Conservation (phyloP, 2,329 filamentous ascomycete genomes). For the Stylonectria norvegica region DNA sequence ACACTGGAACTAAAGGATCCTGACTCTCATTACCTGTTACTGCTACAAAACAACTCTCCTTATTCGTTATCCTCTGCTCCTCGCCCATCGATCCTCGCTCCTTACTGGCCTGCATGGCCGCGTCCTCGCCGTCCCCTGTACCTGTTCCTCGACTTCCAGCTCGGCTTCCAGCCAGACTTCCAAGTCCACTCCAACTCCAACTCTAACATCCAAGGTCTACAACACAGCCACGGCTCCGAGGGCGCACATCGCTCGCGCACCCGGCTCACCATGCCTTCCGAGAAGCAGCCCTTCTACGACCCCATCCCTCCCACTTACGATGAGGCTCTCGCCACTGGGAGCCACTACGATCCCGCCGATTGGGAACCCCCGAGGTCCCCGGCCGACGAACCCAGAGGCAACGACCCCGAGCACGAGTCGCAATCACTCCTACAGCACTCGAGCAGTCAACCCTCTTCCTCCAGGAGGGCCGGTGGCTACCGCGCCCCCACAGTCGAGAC, state of each 20-base stretch:
- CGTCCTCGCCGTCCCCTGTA: constrained; percentile 11
- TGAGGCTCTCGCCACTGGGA: constrained; percentile 37
- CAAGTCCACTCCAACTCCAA: constrained; percentile 4
- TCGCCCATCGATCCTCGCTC: constrained; percentile 1
- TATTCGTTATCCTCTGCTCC: too few relatives aligned
- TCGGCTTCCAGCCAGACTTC: constrained; percentile 2
- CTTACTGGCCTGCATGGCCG: constrained; percentile 18
- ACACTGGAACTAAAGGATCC: too few relatives aligned
- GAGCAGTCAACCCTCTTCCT: constrained; percentile 37
- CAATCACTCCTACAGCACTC: constrained; percentile 67
- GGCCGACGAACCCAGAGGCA: constrained; percentile 55
- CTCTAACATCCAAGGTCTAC: constrained; percentile 2
- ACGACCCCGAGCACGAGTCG: constrained; percentile 69
- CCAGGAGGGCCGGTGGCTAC: constrained; percentile 58
- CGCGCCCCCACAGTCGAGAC: constrained; percentile 76
- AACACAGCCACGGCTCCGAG: background rate
- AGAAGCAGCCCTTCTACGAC: constrained; percentile 42
- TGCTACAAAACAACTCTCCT: too few relatives aligned
- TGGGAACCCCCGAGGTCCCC: constrained; percentile 32
- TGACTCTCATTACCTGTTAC: too few relatives aligned
- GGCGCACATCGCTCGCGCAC: background rate
- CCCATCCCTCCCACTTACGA: constrained; percentile 44
- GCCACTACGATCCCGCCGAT: constrained; percentile 30
- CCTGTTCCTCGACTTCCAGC: constrained; percentile 5
- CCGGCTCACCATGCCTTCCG: constrained; percentile 32